Base-by-base conservation (phyloP, 192 early-diverging fungal species). In the Coemansia sp. region DNA sequence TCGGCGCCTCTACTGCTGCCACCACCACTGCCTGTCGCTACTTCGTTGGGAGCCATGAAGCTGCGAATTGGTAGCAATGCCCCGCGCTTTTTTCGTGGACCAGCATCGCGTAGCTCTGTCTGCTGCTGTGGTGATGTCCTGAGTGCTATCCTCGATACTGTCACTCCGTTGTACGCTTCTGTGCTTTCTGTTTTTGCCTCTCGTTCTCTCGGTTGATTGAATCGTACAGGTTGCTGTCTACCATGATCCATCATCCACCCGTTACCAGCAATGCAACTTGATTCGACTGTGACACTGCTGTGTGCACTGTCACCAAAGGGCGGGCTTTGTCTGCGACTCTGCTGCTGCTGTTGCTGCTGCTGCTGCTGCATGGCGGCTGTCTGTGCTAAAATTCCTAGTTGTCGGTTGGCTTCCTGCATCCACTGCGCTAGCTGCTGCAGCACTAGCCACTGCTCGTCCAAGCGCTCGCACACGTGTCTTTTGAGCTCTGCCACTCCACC, bases 371-470 rank as follows among this genome's bases (percentile, higher is more conserved):
- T 20, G n/a, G 46, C 25, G 28, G 49, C 46, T 10, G 64, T 38
- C 30, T n/a, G n/a, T n/a, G n/a, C n/a, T n/a, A 69, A 32, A 36
- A 61, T 26, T 11, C 51, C 9, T 25, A 71, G 48, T 38, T 71
- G 60, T 17, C 67, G 39, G 14, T 46, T 58, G 14, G 60, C 37
- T 9, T 56, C 61, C 19, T 72, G 61, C 18, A 60, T 53, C 42
- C 62, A 61, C 43, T 58, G 62, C 30, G 48, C 27, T 3, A 72
- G 57, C 25, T 65, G 70, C 23, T 42, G 48, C 19, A 72, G 38
- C 62, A 72, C 42, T 32, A 50, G 49, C 62, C 63, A 60, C 41
- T 72, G 70, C 62, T 72, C 70, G 19, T 64, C 70, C 14, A 72
- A 50, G 9, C 62, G 58, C 50, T 61, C 50, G 15, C 44, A 45